Conservation (phyloP, 257 asterid genomes). For the Nicotiana paniculata region DNA sequence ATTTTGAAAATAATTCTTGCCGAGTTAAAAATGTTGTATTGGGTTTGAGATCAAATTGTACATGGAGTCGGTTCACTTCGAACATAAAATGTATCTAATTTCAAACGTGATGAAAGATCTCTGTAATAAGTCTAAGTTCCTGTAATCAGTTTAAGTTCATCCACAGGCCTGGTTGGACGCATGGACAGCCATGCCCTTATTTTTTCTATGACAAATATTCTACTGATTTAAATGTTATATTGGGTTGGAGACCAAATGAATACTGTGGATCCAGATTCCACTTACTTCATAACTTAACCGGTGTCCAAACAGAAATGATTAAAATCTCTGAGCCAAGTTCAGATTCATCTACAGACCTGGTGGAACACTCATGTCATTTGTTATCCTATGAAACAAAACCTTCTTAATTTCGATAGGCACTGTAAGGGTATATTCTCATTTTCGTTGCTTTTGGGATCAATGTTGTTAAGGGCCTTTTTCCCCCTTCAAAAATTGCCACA, state of each 20-base stretch:
- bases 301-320: not conserved
- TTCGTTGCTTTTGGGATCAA: too few species aligned
- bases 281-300: not conserved
- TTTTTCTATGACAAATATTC: not conserved
- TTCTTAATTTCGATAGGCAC: not conserved
- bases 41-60: too few species aligned
- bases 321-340: not conserved
- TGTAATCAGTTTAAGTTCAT: too few species aligned
- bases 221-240: not conserved
- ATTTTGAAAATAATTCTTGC: too few species aligned
- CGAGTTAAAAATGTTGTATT: too few species aligned
- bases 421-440: too few species aligned
- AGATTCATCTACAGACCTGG: not conserved
- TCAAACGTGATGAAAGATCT: too few species aligned
- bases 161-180: not conserved
- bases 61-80: too few species aligned
- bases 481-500: too few species aligned
- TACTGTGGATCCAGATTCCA: not conserved
- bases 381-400: not conserved
- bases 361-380: not conserved
- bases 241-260: not conserved
- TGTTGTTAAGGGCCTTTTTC: too few species aligned
- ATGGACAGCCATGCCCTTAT: not conserved
- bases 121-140: too few species aligned
- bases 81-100: too few species aligned